A percentile compares a stretch with the other conserved stretches of the same genome.
Evolutionary conservation across 2,329 filamentous ascomycete species (phyloP).

Genomic region (Cladosporium velox): DNA sequence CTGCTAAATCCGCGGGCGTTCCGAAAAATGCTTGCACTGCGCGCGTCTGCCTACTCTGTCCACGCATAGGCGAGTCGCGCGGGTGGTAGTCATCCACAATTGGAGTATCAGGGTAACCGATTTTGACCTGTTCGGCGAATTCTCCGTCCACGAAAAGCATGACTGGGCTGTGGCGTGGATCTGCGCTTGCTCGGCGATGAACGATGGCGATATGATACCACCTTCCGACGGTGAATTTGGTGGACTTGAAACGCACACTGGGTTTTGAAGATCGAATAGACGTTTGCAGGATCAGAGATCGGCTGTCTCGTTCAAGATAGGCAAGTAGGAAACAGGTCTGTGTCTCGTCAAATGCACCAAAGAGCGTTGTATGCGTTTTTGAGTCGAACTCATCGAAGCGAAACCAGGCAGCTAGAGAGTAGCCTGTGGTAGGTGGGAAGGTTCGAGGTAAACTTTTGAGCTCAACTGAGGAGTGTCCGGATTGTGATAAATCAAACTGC

Average conservation of each 20-base stretch:
- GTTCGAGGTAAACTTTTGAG: constrained; percentile 78
- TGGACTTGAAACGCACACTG: constrained; percentile 89
- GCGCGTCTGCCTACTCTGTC: constrained; percentile 43
- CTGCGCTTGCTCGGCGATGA: constrained; percentile 57
- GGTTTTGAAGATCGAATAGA: constrained; percentile 83
- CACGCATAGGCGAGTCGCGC: constrained; percentile 16
- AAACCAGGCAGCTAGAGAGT: constrained; percentile 88
- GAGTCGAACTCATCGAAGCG: constrained; percentile 84
- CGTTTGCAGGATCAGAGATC: constrained; percentile 93
- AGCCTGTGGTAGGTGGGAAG: constrained; percentile 83
- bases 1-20: constrained; percentile 84
- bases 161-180: constrained; percentile 50
- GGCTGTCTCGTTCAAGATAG: constrained; percentile 91
- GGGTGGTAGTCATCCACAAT: constrained; percentile 41
- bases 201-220: constrained; percentile 96
- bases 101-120: constrained; percentile 79
- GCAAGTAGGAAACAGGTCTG: constrained; percentile 93
- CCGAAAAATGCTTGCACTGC: constrained; percentile 91
- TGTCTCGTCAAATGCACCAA: constrained; percentile 87
- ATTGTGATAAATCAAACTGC: constrained; percentile 86
- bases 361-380: constrained; percentile 86
- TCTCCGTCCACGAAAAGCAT: constrained; percentile 90
- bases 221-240: constrained; percentile 69
- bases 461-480: constrained; percentile 89
- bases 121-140: constrained; percentile 88